Percentiles rank a stretch among this genome's conserved stretches.
Conservation (phyloP, 1,284 basidiomycete genomes). For the Sporisorium reilianum region DNA sequence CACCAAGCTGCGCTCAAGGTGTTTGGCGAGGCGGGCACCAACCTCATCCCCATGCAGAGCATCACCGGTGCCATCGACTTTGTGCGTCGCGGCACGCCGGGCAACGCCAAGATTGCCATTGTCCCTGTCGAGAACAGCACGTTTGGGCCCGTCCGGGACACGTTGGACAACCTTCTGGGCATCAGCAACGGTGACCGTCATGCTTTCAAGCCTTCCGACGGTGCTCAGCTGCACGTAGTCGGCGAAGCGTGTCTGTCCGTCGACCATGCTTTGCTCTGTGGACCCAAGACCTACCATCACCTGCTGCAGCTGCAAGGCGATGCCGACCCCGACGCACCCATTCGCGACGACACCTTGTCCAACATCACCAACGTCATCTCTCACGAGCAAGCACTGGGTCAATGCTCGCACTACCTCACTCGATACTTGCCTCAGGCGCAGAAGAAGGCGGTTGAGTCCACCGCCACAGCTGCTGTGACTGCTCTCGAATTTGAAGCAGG, state of each 20-base stretch:
- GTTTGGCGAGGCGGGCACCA: conserved; percentile 38
- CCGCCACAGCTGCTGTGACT: conserved; percentile 44
- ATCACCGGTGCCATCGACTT: conserved; percentile 54
- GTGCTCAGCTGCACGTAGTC: conserved; percentile 35
- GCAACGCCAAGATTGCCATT: conserved; percentile 51
- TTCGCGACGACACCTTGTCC: conserved; percentile 46
- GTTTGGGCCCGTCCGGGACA: conserved; percentile 47
- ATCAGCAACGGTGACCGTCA: conserved; percentile 47
- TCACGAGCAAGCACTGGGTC: conserved; percentile 54
- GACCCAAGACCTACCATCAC: conserved; percentile 49
- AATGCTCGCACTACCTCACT: conserved; percentile 46
- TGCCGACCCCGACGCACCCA: conserved; percentile 25
- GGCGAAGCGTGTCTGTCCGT: conserved; percentile 45
- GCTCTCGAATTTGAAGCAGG: conserved; percentile 48
- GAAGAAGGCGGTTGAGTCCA: conserved; percentile 49
- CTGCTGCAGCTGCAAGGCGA: conserved; percentile 46
- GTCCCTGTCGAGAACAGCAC: conserved; percentile 52
- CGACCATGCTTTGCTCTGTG: conserved; percentile 50
- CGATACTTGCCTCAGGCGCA: conserved; percentile 47
- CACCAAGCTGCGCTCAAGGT: conserved; percentile 52
- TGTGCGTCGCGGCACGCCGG: conserved; percentile 45
- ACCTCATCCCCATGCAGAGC: conserved; percentile 50
- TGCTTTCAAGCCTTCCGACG: conserved; percentile 28
- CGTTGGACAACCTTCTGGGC: conserved; percentile 41
- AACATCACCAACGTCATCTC: conserved; percentile 56